Conservation (phyloP, 2,329 filamentous ascomycete species). For the Aspergillus pseudonomiae region DNA sequence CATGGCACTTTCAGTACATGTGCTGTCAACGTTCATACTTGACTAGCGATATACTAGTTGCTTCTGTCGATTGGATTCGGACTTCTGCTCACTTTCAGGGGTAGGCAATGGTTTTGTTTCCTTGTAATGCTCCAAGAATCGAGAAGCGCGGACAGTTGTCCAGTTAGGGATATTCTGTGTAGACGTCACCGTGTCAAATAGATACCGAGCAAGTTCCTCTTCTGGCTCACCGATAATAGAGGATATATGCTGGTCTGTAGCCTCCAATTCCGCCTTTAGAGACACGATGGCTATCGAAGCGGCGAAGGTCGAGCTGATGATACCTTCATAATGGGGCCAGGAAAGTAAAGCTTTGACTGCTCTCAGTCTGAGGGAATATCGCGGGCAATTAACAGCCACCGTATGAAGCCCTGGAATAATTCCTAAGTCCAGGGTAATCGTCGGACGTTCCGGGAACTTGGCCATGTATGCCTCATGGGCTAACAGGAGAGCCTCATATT, state of each 20-base stretch:
- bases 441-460: slow-evolving; percentile 5
- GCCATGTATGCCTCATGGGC: neutral
- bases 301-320: neutral
- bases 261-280: neutral
- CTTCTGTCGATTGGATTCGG: neutral
- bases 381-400: neutral
- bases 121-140: neutral
- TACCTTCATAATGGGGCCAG: slow-evolving; percentile 12
- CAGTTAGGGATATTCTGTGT: neutral
- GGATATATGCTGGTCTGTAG: neutral
- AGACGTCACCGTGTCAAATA: neutral
- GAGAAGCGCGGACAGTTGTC: neutral
- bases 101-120: neutral
- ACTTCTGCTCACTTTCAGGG: neutral
- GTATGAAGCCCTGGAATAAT: neutral
- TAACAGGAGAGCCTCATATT: neutral
- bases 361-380: neutral
- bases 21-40: neutral
- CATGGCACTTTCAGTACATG: neutral
- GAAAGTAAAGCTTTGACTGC: slow-evolving; percentile 1
- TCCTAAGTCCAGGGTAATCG: neutral
- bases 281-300: neutral
- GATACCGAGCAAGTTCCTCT: neutral
- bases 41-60: neutral
- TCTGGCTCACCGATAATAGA: neutral